A percentile compares a stretch with the other conserved stretches of the same genome.
These are phyloP conservation scores for Ceratocystis albifundus DNA, from an alignment of 2,329 filamentous ascomycete genomes.

Conservation along the genomic window DNA sequence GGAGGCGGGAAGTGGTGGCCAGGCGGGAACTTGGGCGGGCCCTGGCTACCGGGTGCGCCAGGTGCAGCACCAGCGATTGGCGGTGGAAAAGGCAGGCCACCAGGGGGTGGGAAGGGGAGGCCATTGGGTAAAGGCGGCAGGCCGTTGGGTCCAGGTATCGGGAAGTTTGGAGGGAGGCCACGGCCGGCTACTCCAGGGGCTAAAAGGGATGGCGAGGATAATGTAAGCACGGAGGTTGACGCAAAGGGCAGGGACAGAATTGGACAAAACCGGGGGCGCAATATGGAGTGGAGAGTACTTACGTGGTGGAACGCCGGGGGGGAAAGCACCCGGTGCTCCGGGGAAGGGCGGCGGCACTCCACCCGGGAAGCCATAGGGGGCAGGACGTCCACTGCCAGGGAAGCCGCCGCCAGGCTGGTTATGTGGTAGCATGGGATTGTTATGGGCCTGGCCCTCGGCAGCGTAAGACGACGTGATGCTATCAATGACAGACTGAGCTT, in stretches of 20 bases:
- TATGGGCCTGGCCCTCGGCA: conserved; percentile 76
- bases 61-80: conserved; percentile 33
- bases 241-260: background rate
- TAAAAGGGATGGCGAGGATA: conserved; percentile 26
- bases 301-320: conserved; percentile 38
- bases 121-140: conserved; percentile 33
- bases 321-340: conserved; percentile 32
- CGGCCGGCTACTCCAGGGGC: conserved; percentile 41
- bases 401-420: conserved; percentile 49
- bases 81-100: conserved; percentile 28
- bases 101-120: conserved; percentile 36
- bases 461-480: conserved; percentile 93
- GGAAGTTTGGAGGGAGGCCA: conserved; percentile 39
- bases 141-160: conserved; percentile 34
- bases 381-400: conserved; percentile 29
- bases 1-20: conserved; percentile 28
- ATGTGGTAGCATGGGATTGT: conserved; percentile 70
- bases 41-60: conserved; percentile 26
- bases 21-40: conserved; percentile 27
- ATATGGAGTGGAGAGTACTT: conserved; percentile 30
- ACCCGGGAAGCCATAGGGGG: conserved; percentile 27
- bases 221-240: background rate
- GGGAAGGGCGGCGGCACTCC: conserved; percentile 32
- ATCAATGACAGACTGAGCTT: conserved; percentile 96
- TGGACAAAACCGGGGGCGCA: conserved; percentile 20